Evolutionary conservation across 1,284 basidiomycete species (phyloP), one percentile per base, ranked within the genome.

Genomic region (Apiotrichum mycotoxinovorans): DNA sequence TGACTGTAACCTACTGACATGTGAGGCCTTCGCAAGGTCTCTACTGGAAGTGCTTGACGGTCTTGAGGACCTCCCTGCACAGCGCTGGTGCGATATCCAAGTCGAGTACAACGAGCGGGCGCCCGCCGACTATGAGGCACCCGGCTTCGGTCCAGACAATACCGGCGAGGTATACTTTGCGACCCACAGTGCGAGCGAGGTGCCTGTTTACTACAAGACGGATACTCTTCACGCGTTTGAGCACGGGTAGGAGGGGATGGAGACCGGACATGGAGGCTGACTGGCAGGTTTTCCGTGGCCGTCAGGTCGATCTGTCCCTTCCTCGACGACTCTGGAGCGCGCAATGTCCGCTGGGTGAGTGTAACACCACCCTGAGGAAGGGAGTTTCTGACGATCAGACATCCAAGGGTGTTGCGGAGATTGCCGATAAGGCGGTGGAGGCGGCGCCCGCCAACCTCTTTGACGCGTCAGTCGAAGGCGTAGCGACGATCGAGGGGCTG

Each of bases 171-270:
- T 66, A 18, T 47, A 52, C 20, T 57, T 67, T 27, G 52, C 52
- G 0, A 66, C 67, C 0, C 41, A 57, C 25, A 27, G 33, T 18
- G 43, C 54, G 3, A 41, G 57, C 17, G 52, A 62, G 7, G 43
- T 49, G 5, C 66, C 64, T 2, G 12, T 42, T 0, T 5, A 22
- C 2, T 8, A 48, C 12, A 5, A 18, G 2, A 9, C 46, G 26
- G 35, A 40, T 7, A 26, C 33, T 14, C n/a, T 59, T 11, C 26
- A 55, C 4, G 64, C 64, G 0, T 61, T 56, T 0, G 26, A 58
- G 43, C 63, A 64, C 34, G 58, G 62, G 67, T 64, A 50, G 47
- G 62, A 22, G 20, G 17, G 3, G 15, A 51, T 23, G n/a, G 33
- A 9, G 33, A 14, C 33, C 33, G 15, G 33, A 34, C 33, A 9